These are phyloP conservation scores for Neurospora tetrasperma DNA, from an alignment of 495 filamentous ascomycete genomes.

Conservation along the genomic window DNA sequence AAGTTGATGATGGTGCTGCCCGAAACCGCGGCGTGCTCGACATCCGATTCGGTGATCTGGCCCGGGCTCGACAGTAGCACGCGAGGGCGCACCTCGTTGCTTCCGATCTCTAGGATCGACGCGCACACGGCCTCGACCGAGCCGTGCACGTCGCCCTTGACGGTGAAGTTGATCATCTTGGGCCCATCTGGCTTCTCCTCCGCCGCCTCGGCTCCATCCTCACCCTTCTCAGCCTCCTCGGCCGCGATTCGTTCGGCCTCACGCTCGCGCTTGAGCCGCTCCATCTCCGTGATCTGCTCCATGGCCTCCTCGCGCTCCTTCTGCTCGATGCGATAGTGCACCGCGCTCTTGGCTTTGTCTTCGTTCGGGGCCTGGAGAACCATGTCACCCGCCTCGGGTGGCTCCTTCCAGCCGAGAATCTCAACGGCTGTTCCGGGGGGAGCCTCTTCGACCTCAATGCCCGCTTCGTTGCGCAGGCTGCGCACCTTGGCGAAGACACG, in stretches of 20 bases:
- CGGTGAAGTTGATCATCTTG: conserved; percentile 64
- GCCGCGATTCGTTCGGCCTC: background rate
- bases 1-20: conserved; percentile 72
- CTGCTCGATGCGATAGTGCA: conserved; percentile 59
- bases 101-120: conserved; percentile 63
- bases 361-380: conserved; percentile 75
- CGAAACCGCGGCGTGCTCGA: conserved; percentile 73
- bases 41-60: conserved; percentile 71
- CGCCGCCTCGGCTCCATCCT: conserved; percentile 24
- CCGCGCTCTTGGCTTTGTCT: conserved; percentile 67
- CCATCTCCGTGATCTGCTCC: conserved; percentile 20
- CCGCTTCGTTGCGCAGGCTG: conserved; percentile 75
- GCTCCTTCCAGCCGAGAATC: conserved; percentile 88
- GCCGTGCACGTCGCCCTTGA: conserved; percentile 90
- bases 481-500: conserved; percentile 75
- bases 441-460: conserved; percentile 58
- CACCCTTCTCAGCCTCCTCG: conserved; percentile 5
- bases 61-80: conserved; percentile 73
- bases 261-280: conserved; percentile 37
- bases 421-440: conserved; percentile 84
- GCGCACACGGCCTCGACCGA: conserved; percentile 84
- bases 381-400: conserved; percentile 80
- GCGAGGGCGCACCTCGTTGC: conserved; percentile 66
- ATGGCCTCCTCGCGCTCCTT: conserved; percentile 29
- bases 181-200: conserved; percentile 38